Conservation (phyloP, 2,329 filamentous ascomycete species). For the Ceratocystis diversiconidia region DNA sequence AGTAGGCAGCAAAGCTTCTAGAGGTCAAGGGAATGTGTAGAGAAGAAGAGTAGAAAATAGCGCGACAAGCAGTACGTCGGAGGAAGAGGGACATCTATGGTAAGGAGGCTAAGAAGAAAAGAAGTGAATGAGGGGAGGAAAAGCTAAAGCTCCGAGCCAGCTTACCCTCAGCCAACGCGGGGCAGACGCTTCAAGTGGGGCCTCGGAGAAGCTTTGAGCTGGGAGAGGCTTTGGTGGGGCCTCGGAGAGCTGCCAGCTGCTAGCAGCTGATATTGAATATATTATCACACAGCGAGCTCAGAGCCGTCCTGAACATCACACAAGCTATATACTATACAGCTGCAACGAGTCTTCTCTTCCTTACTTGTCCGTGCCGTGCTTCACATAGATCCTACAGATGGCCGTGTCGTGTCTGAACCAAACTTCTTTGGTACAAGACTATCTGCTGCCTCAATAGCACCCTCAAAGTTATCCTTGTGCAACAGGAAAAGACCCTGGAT, state of each 20-base stretch:
- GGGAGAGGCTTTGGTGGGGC: slow-evolving; percentile 6
- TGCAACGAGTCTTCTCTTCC: background rate
- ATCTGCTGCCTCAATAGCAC: slow-evolving; percentile 69
- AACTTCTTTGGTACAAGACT: slow-evolving; percentile 45
- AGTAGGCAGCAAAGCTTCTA: slow-evolving; percentile 6
- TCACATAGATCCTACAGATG: slow-evolving; percentile 16
- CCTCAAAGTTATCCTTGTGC: slow-evolving; percentile 81
- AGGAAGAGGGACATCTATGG: slow-evolving; percentile 9
- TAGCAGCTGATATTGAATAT: background rate
- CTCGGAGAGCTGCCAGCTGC: slow-evolving; percentile 1
- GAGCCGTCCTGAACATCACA: background rate
- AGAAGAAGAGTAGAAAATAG: background rate
- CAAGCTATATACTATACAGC: background rate
- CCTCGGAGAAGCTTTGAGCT: background rate
- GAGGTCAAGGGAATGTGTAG: background rate
- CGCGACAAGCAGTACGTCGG: slow-evolving; percentile 2
- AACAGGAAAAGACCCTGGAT: slow-evolving; percentile 91
- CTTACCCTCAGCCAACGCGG: slow-evolving; percentile 4
- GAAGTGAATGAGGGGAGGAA: background rate
- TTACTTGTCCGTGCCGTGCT: background rate
- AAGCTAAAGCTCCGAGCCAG: slow-evolving; percentile 15
- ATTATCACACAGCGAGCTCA: background rate
- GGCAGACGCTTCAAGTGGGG: slow-evolving; percentile 9
- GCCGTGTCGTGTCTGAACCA: slow-evolving; percentile 30
- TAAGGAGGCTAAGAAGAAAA: background rate